These are phyloP conservation scores for Ziziphus jujuba DNA, from an alignment of 306 rosid species.

Conservation along the genomic window DNA sequence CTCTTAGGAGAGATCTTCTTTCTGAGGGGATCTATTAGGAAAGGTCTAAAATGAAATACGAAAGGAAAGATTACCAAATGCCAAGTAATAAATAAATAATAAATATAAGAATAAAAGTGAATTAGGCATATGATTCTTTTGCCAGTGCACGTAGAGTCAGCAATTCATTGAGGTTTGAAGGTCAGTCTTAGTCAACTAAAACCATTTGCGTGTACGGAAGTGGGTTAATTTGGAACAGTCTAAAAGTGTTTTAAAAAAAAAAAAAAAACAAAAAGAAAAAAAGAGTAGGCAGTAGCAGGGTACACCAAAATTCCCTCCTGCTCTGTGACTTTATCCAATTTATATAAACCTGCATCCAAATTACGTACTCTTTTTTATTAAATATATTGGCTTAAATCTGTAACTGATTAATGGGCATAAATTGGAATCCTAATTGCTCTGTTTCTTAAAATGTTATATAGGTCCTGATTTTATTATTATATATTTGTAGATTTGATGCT, in stretches of 20 bases:
- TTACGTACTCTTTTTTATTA: background rate
- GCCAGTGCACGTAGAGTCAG: constrained; percentile 39
- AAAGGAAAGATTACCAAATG: constrained; percentile 1
- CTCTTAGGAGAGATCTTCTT: constrained; percentile 32
- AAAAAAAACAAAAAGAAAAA: background rate
- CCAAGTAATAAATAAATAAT: background rate
- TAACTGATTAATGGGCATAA: too few species aligned
- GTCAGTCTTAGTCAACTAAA: constrained; percentile 32
- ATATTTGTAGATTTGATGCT: background rate
- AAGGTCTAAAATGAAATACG: background rate
- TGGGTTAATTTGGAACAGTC: constrained; percentile 4
- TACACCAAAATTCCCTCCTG: constrained; percentile 16
- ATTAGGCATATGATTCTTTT: constrained; percentile 34
- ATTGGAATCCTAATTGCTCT: background rate
- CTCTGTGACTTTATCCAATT: constrained; percentile 14
- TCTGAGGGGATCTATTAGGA: constrained; percentile 19
- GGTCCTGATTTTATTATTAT: background rate
- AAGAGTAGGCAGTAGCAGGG: background rate
- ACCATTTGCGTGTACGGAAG: constrained; percentile 11
- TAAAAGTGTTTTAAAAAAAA: too few species aligned
- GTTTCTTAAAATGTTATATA: background rate
- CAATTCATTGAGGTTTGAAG: constrained; percentile 24
- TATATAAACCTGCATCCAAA: constrained; percentile 10
- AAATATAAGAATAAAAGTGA: background rate
- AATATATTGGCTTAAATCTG: too few species aligned